Percentiles rank a stretch among this genome's conserved stretches.
Conservation (phyloP, 192 early-diverging fungal genomes). For the Rhizophagus clarus region DNA sequence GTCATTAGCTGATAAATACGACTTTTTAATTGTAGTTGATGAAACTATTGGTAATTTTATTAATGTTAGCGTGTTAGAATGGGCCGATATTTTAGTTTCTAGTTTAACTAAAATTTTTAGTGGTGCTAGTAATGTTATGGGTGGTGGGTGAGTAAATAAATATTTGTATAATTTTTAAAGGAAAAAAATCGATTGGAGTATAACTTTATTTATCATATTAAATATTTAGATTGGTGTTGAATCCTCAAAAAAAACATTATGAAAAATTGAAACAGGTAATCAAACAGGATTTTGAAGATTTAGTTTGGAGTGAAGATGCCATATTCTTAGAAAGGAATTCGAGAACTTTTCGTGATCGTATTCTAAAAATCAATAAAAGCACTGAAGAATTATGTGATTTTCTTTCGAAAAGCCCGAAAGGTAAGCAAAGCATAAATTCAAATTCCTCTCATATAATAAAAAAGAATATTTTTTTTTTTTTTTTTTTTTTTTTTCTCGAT, state of each 20-base stretch:
- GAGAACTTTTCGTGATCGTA: slow-evolving; percentile 77
- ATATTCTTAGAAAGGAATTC: slow-evolving; percentile 96
- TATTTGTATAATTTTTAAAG: background rate
- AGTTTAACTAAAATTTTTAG: slow-evolving; percentile 95
- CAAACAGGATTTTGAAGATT: slow-evolving; percentile 72
- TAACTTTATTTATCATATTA: background rate
- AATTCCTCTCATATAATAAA: background rate
- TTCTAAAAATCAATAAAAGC: slow-evolving; percentile 74
- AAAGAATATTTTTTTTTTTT: background rate
- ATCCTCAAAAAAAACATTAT: slow-evolving; percentile 67
- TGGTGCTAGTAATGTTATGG: slow-evolving; percentile 98
- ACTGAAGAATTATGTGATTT: slow-evolving; percentile 78
- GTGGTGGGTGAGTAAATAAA: slow-evolving; percentile 73
- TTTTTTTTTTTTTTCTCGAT: background rate
- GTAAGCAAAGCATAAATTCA: slow-evolving; percentile 40
- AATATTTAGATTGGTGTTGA: slow-evolving; percentile 65
- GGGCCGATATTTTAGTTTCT: slow-evolving; percentile 86
- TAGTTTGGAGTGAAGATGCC: slow-evolving; percentile 90
- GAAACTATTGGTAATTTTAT: slow-evolving; percentile 96
- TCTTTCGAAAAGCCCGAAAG: slow-evolving; percentile 68
- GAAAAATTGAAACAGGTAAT: slow-evolving; percentile 57
- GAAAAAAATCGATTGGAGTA: background rate
- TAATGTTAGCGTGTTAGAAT: slow-evolving; percentile 78
- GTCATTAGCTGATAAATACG: slow-evolving; percentile 70
- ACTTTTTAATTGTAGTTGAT: slow-evolving; percentile 85